Base-by-base conservation (phyloP, 768 basidiomycete genomes). In the Hypholoma fasciculare region DNA sequence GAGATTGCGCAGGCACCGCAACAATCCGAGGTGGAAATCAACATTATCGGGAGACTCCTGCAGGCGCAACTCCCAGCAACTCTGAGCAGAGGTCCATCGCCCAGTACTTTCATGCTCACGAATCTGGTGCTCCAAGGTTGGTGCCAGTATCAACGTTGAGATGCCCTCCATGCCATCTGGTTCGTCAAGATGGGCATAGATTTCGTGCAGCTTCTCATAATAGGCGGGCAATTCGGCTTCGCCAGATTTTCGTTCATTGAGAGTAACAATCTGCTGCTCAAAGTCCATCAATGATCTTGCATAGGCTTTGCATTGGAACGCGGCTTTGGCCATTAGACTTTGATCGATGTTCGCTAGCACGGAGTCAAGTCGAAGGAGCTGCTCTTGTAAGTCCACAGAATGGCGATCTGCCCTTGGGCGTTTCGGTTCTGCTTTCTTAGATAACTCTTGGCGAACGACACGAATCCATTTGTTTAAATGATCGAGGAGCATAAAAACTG, bases 161-260 rank as follows among this genome's bases (percentile, higher is more conserved):
- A 98, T 82, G 0, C 97, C 97, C 74, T 98, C 96, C 97, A 99
- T 99, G 14, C 97, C 97, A 73, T 99, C 97, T 0, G 97, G 97
- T 71, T 99, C 95, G 69, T 99, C 94, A 7, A 99, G 79, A 56
- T 95, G 85, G 12, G 96, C 89, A 71, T 99, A 99, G 59, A 98
- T 96, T 71, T 97, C 89, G 65, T 99, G 97, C 7, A 99, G 77
- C 16, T 87, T 85, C 66, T 98, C 97, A 69, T 94, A 98, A 67
- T 92, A 84, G 16, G 74, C 74, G 50, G 91, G 80, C 2, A 93
- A 75, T 36, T 89, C 82, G 5, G 68, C 65, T 59, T 76, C 75
- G 27, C 74, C 57, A 2, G 77, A 72, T 2, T 76, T 70, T 11
- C 75, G 69, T 52, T 77, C 74, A 63, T 72, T 74, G 42, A 89